Base-by-base conservation (phyloP, 257 asterid genomes). In the Ophiorrhiza pumila region DNA sequence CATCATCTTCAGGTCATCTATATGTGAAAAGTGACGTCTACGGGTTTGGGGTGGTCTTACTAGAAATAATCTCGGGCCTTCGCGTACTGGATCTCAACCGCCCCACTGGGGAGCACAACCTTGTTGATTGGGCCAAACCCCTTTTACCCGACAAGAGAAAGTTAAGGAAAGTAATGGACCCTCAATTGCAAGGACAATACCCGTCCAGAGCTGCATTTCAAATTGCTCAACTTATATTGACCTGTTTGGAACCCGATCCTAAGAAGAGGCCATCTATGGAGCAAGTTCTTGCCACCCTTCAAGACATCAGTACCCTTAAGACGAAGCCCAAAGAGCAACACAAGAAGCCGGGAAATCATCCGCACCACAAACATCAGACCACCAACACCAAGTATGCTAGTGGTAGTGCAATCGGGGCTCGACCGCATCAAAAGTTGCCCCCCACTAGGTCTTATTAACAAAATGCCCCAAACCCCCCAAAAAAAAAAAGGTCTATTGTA, bases 101-200 rank as follows among this genome's bases (percentile, higher is more conserved):
- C 75, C 96, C 98, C 63, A 43, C 50, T 41, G 81, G 83, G 6
- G 83, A 84, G 71, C 42, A 71, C 0, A 88, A 89, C 74, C 67
- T 93, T 60, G 87, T 93, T 12, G 98, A 91, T 0, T 93, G 98
- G 98, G 92, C 94, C 55, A 80, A 45, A 71, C 98, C 98, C 34
- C 80, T 80, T 14, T 82, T 93, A 6, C 70, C 83, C 0, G 78
- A 89, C 5, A 89, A 83, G 64, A 93, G 76, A 79, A 91, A 83
- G 74, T 25, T 93, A 61, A 89, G 85, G 34, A 85, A 76, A 53
- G 0, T 93, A 60, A 84, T 93, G 78, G 98, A 93, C 73, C 91
- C 90, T 2, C 87, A 92, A 0, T 81, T 91, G 0, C 76, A 81
- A 15, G 88, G 86, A 9, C 87, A 81, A 65, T 93, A 87, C 77